A percentile compares a stretch with the other conserved stretches of the same genome.
phyloP scores from a whole-genome alignment of 495 filamentous ascomycete species.

The Penicillium canescens region DNA sequence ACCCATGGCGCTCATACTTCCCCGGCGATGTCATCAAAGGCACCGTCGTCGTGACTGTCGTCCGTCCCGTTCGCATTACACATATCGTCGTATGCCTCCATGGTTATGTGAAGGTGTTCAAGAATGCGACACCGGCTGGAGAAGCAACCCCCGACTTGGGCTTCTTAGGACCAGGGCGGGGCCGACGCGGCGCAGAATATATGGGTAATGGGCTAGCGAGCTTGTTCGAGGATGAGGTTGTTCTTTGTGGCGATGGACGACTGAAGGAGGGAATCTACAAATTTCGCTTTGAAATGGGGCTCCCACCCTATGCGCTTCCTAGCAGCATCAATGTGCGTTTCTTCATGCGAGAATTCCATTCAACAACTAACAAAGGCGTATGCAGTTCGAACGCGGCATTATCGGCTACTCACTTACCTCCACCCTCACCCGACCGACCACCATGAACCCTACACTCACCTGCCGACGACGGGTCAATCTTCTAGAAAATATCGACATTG shows the following conservation, averaged over 20 bases:
- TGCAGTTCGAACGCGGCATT: constrained; percentile 90
- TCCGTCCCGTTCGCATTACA: constrained; percentile 82
- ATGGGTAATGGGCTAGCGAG: constrained; percentile 80
- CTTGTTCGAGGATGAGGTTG: constrained; percentile 87
- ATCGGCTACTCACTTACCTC: constrained; percentile 89
- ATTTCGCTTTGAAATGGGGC: constrained; percentile 86
- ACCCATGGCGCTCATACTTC: constrained; percentile 85
- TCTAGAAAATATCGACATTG: constrained; percentile 69
- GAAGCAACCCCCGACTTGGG: constrained; percentile 53
- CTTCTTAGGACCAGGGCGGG: constrained; percentile 52
- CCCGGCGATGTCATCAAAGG: constrained; percentile 68
- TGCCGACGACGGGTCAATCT: constrained; percentile 80
- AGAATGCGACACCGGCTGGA: constrained; percentile 64
- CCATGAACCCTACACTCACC: constrained; percentile 75
- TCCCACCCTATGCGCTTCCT: constrained; percentile 77
- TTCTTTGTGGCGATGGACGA: constrained; percentile 87
- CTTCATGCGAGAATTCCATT: not conserved
- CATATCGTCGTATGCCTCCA: constrained; percentile 87
- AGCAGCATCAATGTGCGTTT: constrained; percentile 88
- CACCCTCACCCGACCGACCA: constrained; percentile 85
- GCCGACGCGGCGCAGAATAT: constrained; percentile 63
- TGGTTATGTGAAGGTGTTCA: constrained; percentile 87
- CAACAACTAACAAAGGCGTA: constrained; percentile 12
- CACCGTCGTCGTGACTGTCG: constrained; percentile 75
- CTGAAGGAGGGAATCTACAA: constrained; percentile 84